These are phyloP conservation scores for Pythium periplocum DNA, from an alignment of 352 stramenopile genomes.

Conservation along the genomic window DNA sequence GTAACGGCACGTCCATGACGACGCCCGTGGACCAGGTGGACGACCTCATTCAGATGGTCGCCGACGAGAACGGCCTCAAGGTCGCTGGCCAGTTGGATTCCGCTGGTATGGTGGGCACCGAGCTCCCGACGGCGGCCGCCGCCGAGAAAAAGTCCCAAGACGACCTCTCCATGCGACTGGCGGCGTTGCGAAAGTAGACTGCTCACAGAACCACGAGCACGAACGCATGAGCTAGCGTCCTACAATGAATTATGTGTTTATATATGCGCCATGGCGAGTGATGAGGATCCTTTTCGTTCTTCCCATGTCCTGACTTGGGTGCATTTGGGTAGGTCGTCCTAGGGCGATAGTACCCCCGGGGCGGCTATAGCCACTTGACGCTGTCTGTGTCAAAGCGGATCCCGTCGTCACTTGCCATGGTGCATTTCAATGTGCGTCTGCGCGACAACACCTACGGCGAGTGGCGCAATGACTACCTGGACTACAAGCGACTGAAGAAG, in stretches of 20 bases:
- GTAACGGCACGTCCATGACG: conserved; percentile 91
- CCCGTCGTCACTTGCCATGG: conserved; percentile 27
- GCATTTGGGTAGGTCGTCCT: no score
- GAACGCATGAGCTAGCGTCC: no score
- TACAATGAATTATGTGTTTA: no score
- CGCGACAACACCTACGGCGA: conserved; percentile 84
- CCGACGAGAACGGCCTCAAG: conserved; percentile 96
- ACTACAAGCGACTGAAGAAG: conserved; percentile 87
- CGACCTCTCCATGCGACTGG: conserved; percentile 77
- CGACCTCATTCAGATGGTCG: conserved; percentile 96
- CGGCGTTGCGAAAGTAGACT: conserved; percentile 64
- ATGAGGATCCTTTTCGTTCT: no score
- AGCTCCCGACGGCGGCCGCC: conserved; percentile 60
- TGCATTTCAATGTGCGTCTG: conserved; percentile 71
- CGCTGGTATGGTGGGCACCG: conserved; percentile 82
- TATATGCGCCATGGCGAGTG: no score
- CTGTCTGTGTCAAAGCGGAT: no score
- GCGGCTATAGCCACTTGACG: no score
- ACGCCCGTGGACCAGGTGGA: conserved; percentile 98
- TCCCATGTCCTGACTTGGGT: no score
- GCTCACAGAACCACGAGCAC: no score
- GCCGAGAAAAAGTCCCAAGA: conserved; percentile 80
- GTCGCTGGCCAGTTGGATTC: conserved; percentile 92
- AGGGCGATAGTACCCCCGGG: no score
- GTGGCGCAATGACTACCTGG: conserved; percentile 86